phyloP scores from a whole-genome alignment of 371 early-diverging fungal species.

The Catenaria anguillulae region DNA sequence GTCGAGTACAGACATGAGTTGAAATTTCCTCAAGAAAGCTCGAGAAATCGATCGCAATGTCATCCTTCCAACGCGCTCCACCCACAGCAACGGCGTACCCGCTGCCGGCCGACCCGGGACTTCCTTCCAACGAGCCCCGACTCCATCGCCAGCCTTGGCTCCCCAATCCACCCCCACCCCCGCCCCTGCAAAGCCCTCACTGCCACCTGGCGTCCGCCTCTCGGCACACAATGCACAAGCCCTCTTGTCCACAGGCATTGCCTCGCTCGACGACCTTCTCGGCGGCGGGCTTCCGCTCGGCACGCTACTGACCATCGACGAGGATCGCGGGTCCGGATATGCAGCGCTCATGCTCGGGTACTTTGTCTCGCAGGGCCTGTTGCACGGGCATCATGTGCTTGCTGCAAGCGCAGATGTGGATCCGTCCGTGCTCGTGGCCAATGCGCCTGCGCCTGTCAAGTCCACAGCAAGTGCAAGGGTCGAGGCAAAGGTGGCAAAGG shows the following conservation, averaged over 20 bases:
- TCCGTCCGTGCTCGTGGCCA: constrained; percentile 32
- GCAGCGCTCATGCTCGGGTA: constrained; percentile 61
- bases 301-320: constrained; percentile 56
- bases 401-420: constrained; percentile 50
- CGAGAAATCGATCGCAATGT: too few species aligned
- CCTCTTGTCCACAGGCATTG: constrained; percentile 71
- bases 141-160: too few species aligned
- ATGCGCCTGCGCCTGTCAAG: constrained; percentile 19
- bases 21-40: too few species aligned
- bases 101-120: too few species aligned
- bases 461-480: background rate
- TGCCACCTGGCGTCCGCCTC: constrained; percentile 58
- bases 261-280: constrained; percentile 70
- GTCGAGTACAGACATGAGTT: too few species aligned
- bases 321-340: constrained; percentile 71
- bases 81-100: too few species aligned
- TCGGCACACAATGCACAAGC: constrained; percentile 65
- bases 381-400: constrained; percentile 53
- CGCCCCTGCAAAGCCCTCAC: too few species aligned
- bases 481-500: background rate
- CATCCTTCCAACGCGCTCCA: too few species aligned
- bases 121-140: too few species aligned
- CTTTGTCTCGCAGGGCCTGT: constrained; percentile 73
- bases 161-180: too few species aligned
- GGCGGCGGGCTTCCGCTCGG: constrained; percentile 81